Evolutionary conservation across 1,139 yeast species (phyloP).

Genomic region (Diutina rugosa): DNA sequence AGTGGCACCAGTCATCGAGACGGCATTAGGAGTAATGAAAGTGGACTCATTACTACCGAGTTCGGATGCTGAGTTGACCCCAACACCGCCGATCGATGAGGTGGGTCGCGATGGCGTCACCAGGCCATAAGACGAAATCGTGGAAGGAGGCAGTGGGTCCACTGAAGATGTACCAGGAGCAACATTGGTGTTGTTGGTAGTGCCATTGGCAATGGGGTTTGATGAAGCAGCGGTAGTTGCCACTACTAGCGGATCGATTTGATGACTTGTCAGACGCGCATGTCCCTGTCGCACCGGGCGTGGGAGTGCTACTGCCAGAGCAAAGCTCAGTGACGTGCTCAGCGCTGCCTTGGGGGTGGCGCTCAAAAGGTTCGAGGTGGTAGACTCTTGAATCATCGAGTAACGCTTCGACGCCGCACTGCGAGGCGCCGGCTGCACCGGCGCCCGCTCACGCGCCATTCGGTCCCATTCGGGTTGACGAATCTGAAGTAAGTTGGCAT

Average conservation of each 20-base stretch:
- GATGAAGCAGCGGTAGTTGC: neutral
- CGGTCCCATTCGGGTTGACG: constrained; percentile 88
- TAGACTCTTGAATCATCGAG: constrained; percentile 33
- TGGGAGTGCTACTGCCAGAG: constrained; percentile 29
- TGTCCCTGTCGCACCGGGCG: neutral
- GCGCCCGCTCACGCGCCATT: constrained; percentile 20
- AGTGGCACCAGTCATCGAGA: neutral
- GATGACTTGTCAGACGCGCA: neutral
- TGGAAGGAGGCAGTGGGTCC: neutral
- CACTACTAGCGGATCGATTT: neutral
- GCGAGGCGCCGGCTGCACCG: constrained; percentile 3
- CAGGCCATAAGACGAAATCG: neutral
- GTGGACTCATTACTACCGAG: neutral
- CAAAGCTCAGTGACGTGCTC: constrained; percentile 39
- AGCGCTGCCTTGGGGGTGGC: constrained; percentile 13
- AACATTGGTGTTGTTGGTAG: too few species aligned
- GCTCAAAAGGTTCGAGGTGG: constrained; percentile 23
- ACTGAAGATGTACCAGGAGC: neutral
- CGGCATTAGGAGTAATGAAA: neutral
- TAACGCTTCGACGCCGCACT: constrained; percentile 20
- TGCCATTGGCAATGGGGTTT: too few species aligned
- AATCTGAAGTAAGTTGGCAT: constrained; percentile 68
- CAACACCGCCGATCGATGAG: neutral
- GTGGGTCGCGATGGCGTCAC: neutral
- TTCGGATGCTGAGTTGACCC: neutral